Percentiles rank a stretch among this genome's conserved stretches.
Evolutionary conservation across 108 stramenopile genomes (phyloP).

Genomic region (Fragilariopsis cylindrus): DNA sequence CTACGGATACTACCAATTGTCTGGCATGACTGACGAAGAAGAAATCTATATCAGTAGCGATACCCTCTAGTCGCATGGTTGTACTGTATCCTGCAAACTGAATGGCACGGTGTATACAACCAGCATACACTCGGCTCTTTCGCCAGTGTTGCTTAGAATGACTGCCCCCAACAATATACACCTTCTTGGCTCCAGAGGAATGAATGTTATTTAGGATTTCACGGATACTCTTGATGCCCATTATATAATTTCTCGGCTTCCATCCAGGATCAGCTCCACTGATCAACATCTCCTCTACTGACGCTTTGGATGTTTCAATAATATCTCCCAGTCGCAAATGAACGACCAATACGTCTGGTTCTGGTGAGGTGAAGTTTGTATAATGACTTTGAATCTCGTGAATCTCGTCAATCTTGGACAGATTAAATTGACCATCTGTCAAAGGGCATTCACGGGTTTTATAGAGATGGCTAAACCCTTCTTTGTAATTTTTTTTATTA

Average conservation of each 20-base stretch:
- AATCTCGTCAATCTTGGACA: no score
- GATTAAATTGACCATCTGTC: no score
- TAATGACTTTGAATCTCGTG: not conserved
- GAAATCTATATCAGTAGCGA: conserved; percentile 21
- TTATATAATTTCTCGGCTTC: conserved; percentile 13
- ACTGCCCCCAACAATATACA: conserved; percentile 21
- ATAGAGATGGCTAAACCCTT: no score
- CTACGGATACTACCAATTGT: conserved; percentile 17
- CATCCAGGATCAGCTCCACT: conserved; percentile 18
- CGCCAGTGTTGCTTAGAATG: conserved; percentile 12
- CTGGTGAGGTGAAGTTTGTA: conserved; percentile 12
- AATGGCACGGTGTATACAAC: conserved; percentile 20
- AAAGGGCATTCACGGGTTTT: no score
- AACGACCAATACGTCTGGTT: conserved; percentile 14
- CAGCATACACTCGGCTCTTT: conserved; percentile 25
- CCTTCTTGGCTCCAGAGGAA: conserved; percentile 7
- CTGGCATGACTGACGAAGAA: not conserved
- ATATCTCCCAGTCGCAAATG: conserved; percentile 33
- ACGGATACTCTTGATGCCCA: conserved; percentile 23
- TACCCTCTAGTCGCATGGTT: conserved; percentile 12
- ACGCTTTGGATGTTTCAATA: conserved; percentile 25
- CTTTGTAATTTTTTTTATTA: no score
- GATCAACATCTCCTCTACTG: conserved; percentile 14
- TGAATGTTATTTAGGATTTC: conserved; percentile 21
- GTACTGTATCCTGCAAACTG: conserved; percentile 13